phyloP scores from a whole-genome alignment of 2,329 filamentous ascomycete genomes.

The Penicillium brasilianum region DNA sequence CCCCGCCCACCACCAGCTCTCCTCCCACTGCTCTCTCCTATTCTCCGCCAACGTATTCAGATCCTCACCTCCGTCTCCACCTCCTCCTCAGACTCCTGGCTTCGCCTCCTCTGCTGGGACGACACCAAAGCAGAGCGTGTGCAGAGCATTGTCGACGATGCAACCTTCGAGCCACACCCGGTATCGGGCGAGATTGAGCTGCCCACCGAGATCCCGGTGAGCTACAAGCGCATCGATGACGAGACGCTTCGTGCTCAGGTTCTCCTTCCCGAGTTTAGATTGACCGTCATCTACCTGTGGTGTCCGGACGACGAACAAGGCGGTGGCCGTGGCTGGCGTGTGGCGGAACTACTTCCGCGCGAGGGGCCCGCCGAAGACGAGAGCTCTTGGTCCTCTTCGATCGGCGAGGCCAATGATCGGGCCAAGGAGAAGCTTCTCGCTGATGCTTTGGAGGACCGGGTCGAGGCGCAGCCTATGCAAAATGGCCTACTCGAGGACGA shows the following conservation, averaged over 20 bases:
- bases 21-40: constrained; percentile 65
- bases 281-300: constrained; percentile 65
- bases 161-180: constrained; percentile 66
- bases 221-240: constrained; percentile 64
- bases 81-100: constrained; percentile 59
- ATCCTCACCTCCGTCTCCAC: constrained; percentile 56
- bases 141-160: constrained; percentile 57
- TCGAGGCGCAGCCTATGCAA: constrained; percentile 26
- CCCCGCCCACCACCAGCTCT: constrained; percentile 64
- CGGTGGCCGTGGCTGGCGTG: constrained; percentile 59
- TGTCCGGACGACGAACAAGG: constrained; percentile 62
- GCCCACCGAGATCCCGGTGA: constrained; percentile 59
- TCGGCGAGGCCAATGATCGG: constrained; percentile 60
- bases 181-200: constrained; percentile 69
- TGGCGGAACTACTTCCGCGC: constrained; percentile 63
- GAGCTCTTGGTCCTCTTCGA: constrained; percentile 57
- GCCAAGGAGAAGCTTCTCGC: constrained; percentile 43
- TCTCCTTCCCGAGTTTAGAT: constrained; percentile 58
- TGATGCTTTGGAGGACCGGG: constrained; percentile 43
- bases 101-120: constrained; percentile 66
- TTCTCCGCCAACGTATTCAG: constrained; percentile 66
- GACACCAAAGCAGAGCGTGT: constrained; percentile 57
- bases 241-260: constrained; percentile 65
- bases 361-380: constrained; percentile 56
- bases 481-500: constrained; percentile 43